A percentile compares a stretch with the other conserved stretches of the same genome.
phyloP scores from a whole-genome alignment of 352 stramenopile genomes.

The Pythium aquatile region DNA sequence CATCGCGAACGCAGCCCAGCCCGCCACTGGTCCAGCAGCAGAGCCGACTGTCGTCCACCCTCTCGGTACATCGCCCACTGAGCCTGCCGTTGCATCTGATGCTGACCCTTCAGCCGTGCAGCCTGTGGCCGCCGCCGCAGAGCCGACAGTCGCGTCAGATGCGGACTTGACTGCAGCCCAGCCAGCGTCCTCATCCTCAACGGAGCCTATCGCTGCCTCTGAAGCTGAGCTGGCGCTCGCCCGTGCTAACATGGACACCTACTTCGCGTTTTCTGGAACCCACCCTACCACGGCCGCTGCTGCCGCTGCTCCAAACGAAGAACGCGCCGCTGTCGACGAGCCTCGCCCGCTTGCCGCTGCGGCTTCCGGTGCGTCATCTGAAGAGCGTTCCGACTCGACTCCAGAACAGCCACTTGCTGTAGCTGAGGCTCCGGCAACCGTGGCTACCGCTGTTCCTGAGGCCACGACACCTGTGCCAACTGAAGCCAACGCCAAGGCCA shows the following conservation, averaged over 20 bases:
- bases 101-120: not conserved
- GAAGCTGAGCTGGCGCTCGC: not conserved
- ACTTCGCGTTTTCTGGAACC: not conserved
- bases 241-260: not conserved
- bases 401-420: not conserved
- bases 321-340: constrained; percentile 2
- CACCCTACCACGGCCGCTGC: not conserved
- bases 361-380: not conserved
- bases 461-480: not conserved
- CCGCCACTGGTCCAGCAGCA: not conserved
- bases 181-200: not conserved
- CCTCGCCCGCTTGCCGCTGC: not conserved
- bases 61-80: not conserved
- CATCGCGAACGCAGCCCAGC: not conserved
- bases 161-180: not conserved
- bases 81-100: not conserved
- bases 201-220: not conserved
- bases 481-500: constrained; percentile 1
- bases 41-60: not conserved
- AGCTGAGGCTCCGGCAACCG: not conserved
- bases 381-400: not conserved
- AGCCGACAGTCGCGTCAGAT: not conserved
- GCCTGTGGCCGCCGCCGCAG: not conserved
- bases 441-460: not conserved
- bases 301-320: constrained; percentile 1